A percentile compares a stretch with the other conserved stretches of the same genome.
These are phyloP conservation scores for Ceratobasidium sp. DNA, from an alignment of 1,284 basidiomycete genomes.

Conservation along the genomic window DNA sequence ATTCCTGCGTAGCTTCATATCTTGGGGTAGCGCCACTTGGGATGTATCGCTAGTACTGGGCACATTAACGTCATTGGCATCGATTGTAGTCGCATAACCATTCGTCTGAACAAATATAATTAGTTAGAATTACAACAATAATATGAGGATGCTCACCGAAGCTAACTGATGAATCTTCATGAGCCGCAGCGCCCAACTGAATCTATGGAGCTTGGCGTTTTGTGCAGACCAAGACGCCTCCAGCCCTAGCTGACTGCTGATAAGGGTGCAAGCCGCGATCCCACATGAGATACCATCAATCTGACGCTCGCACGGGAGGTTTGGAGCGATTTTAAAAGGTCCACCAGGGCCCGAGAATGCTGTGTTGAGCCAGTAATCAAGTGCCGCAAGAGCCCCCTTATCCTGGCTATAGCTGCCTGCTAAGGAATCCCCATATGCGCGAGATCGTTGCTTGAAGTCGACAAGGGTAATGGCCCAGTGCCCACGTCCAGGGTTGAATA, in stretches of 20 bases:
- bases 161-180: not conserved
- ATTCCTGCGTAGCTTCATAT: too few relatives aligned
- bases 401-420: not conserved
- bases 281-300: constrained; percentile 13
- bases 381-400: not conserved
- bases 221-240: not conserved
- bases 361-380: not conserved
- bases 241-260: not conserved
- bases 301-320: constrained; percentile 13
- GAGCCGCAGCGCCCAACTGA: not conserved
- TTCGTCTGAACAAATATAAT: too few relatives aligned
- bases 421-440: constrained; percentile 14
- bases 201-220: not conserved
- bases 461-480: constrained; percentile 11
- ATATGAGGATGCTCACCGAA: not conserved
- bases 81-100: too few relatives aligned
- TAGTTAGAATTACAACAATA: too few relatives aligned
- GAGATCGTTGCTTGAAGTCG: not conserved
- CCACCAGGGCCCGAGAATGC: not conserved
- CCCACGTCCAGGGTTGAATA: constrained; percentile 8
- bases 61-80: too few relatives aligned
- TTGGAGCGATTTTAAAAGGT: not conserved
- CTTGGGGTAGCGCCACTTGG: too few relatives aligned
- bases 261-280: not conserved
- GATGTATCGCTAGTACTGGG: too few relatives aligned